A percentile compares a stretch with the other conserved stretches of the same genome.
Conservation (phyloP, 768 basidiomycete genomes). For the Mycena capillaripes region DNA sequence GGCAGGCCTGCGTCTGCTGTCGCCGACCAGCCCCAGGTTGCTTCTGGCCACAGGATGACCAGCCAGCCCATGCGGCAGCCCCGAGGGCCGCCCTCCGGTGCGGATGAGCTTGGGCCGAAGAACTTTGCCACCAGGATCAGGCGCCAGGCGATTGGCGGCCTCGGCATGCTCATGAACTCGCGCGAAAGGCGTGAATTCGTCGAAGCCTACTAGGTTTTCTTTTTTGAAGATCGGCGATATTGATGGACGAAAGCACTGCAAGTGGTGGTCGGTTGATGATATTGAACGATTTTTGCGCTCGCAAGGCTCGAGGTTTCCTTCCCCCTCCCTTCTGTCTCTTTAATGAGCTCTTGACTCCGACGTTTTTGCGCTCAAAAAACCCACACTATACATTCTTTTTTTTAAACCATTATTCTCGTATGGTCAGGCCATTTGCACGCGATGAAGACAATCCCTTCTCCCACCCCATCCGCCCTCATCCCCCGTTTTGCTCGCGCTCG, state of each 20-base stretch:
- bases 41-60: slow-evolving; percentile 68
- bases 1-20: slow-evolving; percentile 74
- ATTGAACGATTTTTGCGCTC: slow-evolving; percentile 33
- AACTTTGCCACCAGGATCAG: slow-evolving; percentile 91
- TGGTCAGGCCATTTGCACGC: slow-evolving; percentile 9
- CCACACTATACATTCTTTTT: slow-evolving; percentile 40
- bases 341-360: slow-evolving; percentile 25
- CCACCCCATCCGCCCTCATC: background rate
- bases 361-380: slow-evolving; percentile 27
- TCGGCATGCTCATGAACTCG: slow-evolving; percentile 84
- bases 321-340: slow-evolving; percentile 26
- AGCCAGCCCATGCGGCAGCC: slow-evolving; percentile 89
- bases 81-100: slow-evolving; percentile 87
- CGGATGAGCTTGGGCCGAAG: slow-evolving; percentile 88
- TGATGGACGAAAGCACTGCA: slow-evolving; percentile 6
- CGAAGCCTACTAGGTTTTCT: slow-evolving; percentile 69
- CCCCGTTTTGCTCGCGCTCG: slow-evolving; percentile 1
- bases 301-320: slow-evolving; percentile 33
- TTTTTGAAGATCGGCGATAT: background rate
- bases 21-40: slow-evolving; percentile 53
- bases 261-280: slow-evolving; percentile 20
- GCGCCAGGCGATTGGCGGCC: slow-evolving; percentile 86
- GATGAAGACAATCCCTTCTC: slow-evolving; percentile 21
- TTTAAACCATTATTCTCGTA: slow-evolving; percentile 25
- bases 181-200: slow-evolving; percentile 84